phyloP scores from a whole-genome alignment of 352 stramenopile genomes.

The Globisporangium spiculum region DNA sequence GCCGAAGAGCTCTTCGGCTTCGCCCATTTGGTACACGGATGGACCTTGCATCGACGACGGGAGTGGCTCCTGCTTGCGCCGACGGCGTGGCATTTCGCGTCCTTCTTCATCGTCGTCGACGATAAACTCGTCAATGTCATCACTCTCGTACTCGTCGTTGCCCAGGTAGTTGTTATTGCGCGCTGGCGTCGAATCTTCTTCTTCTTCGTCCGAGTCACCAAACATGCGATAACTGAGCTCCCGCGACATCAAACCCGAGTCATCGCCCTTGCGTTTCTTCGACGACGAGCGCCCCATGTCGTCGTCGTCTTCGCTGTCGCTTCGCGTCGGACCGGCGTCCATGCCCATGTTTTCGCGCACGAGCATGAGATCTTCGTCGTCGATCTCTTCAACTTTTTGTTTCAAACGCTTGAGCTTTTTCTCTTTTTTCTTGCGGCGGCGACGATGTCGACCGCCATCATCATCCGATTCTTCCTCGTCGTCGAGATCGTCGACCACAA shows the following conservation, averaged over 20 bases:
- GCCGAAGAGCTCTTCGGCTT: constrained; percentile 88
- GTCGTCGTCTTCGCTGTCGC: constrained; percentile 76
- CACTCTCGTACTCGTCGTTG: constrained; percentile 87
- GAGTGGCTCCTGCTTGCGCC: constrained; percentile 70
- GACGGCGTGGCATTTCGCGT: constrained; percentile 65
- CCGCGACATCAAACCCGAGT: constrained; percentile 83
- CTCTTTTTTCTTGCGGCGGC: constrained; percentile 80
- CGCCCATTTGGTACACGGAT: constrained; percentile 88
- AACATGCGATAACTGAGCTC: constrained; percentile 89
- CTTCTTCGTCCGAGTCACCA: constrained; percentile 85
- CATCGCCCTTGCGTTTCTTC: constrained; percentile 68
- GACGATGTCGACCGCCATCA: constrained; percentile 67
- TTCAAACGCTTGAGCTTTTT: constrained; percentile 87
- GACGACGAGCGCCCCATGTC: constrained; percentile 64
- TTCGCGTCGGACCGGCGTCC: constrained; percentile 66
- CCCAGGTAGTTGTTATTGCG: constrained; percentile 80
- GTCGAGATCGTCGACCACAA: constrained; percentile 82
- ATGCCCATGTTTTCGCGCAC: constrained; percentile 90
- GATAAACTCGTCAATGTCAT: constrained; percentile 90
- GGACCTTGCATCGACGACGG: constrained; percentile 79
- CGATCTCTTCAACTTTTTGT: constrained; percentile 86
- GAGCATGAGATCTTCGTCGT: constrained; percentile 86
- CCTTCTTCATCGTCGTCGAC: constrained; percentile 89
- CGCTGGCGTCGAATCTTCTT: constrained; percentile 69
- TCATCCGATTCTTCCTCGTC: constrained; percentile 76